Conservation (phyloP, 257 asterid genomes). For the Haberlea rhodopensis region DNA sequence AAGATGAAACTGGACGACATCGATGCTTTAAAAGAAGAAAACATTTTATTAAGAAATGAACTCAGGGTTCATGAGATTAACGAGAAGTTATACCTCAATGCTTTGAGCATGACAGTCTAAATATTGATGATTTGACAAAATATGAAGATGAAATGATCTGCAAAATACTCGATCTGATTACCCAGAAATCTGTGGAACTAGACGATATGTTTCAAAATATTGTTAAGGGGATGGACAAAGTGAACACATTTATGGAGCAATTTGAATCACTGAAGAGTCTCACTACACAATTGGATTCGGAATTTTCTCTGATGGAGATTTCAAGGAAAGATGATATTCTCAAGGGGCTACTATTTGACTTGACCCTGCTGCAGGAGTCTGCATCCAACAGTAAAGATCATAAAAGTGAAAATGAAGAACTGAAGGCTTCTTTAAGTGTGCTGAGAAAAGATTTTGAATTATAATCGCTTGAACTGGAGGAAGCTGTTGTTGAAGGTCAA, state of each 20-base stretch:
- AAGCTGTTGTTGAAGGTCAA: constrained; percentile 50
- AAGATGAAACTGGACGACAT: constrained; percentile 39
- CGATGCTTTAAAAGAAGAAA: constrained; percentile 42
- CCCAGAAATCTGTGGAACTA: constrained; percentile 35
- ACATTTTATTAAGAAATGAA: constrained; percentile 44
- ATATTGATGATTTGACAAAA: constrained; percentile 32
- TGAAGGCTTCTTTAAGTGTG: constrained; percentile 47
- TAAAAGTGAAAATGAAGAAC: constrained; percentile 57
- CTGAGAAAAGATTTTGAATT: constrained; percentile 49
- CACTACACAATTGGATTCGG: constrained; percentile 51
- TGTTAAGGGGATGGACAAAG: constrained; percentile 39
- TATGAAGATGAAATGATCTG: constrained; percentile 34
- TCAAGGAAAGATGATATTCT: constrained; percentile 81
- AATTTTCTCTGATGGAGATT: constrained; percentile 49
- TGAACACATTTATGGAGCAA: constrained; percentile 41
- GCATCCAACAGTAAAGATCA: constrained; percentile 72
- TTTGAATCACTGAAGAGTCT: constrained; percentile 55
- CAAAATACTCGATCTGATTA: constrained; percentile 32
- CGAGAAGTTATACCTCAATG: constrained; percentile 33
- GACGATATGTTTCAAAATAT: constrained; percentile 45
- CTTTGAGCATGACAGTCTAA: constrained; percentile 34
- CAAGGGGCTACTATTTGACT: constrained; percentile 76
- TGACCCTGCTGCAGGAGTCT: constrained; percentile 88
- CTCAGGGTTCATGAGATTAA: constrained; percentile 38
- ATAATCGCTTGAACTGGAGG: constrained; percentile 53